Evolutionary conservation across 2,329 filamentous ascomycete genomes (phyloP).

Genomic region (Colletotrichum neosansevieriae): DNA sequence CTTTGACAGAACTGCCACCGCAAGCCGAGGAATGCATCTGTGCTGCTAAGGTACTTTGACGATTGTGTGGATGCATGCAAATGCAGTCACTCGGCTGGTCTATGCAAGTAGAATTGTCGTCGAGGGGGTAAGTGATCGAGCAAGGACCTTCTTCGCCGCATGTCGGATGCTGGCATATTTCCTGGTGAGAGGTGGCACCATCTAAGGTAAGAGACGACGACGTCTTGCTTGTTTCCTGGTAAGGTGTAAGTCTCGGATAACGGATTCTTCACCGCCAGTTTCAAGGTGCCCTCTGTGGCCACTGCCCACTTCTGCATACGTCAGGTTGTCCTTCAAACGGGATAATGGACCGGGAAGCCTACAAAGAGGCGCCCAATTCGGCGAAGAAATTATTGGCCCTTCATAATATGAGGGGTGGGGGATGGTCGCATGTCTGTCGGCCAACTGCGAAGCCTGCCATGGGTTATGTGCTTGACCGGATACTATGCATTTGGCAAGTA

Average conservation of each 20-base stretch:
- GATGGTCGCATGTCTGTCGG: conserved; percentile 46
- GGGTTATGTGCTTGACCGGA: background rate
- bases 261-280: conserved; percentile 33
- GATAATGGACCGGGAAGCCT: background rate
- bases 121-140: too few relatives aligned
- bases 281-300: conserved; percentile 15
- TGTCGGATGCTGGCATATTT: too few relatives aligned
- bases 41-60: conserved; percentile 9
- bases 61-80: conserved; percentile 3
- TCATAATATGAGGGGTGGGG: conserved; percentile 36
- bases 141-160: conserved; percentile 2
- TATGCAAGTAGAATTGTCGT: background rate
- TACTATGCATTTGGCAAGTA: background rate
- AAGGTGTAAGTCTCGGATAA: conserved; percentile 11
- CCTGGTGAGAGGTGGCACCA: background rate
- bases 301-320: conserved; percentile 18
- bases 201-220: conserved; percentile 2
- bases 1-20: conserved; percentile 7
- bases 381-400: conserved; percentile 5
- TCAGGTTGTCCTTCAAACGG: conserved; percentile 13
- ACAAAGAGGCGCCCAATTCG: background rate
- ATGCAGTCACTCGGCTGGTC: conserved; percentile 10
- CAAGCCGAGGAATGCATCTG: conserved; percentile 13
- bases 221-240: background rate
- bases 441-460: conserved; percentile 41